phyloP scores from a whole-genome alignment of 2,329 filamentous ascomycete genomes.

The Penicillium olsonii region DNA sequence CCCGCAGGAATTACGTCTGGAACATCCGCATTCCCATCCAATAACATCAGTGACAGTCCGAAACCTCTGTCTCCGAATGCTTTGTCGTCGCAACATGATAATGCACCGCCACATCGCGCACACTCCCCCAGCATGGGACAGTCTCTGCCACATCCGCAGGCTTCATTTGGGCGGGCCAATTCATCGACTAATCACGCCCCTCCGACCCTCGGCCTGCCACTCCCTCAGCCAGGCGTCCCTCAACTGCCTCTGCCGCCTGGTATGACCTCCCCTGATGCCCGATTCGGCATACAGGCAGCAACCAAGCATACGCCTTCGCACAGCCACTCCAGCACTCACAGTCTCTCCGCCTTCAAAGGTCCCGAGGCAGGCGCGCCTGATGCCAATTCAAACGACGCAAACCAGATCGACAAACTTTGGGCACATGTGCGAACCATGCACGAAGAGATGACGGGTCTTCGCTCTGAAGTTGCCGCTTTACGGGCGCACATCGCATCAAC shows the following conservation, averaged over 20 bases:
- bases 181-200: slow-evolving; percentile 27
- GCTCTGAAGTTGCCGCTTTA: slow-evolving; percentile 44
- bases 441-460: slow-evolving; percentile 42
- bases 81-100: slow-evolving; percentile 40
- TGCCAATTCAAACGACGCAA: slow-evolving; percentile 26
- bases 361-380: slow-evolving; percentile 29
- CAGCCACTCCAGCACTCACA: slow-evolving; percentile 38
- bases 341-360: slow-evolving; percentile 29
- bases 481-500: slow-evolving; percentile 42
- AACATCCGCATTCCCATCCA: slow-evolving; percentile 68
- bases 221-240: slow-evolving; percentile 41
- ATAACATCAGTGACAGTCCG: slow-evolving; percentile 79
- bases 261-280: slow-evolving; percentile 44
- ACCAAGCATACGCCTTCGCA: slow-evolving; percentile 39
- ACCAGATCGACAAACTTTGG: slow-evolving; percentile 42
- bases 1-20: slow-evolving; percentile 43
- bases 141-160: slow-evolving; percentile 42
- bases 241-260: slow-evolving; percentile 48
- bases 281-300: slow-evolving; percentile 44
- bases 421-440: slow-evolving; percentile 46
- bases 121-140: slow-evolving; percentile 47
- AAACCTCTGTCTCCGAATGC: slow-evolving; percentile 67
- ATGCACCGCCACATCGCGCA: slow-evolving; percentile 41
- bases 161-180: slow-evolving; percentile 30
- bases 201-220: slow-evolving; percentile 36